Base-by-base conservation (phyloP, 2,329 filamentous ascomycete species). In the Ascochyta rabiei region DNA sequence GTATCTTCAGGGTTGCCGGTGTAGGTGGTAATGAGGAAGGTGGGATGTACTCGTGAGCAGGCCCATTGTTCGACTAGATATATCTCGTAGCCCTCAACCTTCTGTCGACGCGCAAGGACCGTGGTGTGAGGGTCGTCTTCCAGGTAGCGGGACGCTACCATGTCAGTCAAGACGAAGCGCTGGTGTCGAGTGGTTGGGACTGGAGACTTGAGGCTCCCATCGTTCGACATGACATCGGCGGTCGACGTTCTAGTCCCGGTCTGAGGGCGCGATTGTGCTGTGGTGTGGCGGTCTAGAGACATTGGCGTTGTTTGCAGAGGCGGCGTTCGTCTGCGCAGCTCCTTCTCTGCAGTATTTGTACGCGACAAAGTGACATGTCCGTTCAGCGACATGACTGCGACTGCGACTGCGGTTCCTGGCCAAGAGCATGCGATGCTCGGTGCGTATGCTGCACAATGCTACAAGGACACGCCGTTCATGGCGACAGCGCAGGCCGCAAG, bases 1-100 rank as follows among this genome's bases (percentile, higher is more conserved):
- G 82, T 84, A 73, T 96, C 89, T 30, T 86, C 86, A 30, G 86
- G 82, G 66, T 97, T 92, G 49, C 93, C 95, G 0, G 93, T 98
- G 70, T 95, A 97, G 3, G 93, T 96, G 37, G 89, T 90, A 61
- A 98, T 96, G 44, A 96, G 85, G 60, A 96, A 90, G 15, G 93
- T 97, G 0, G 93, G 93, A 59, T 96, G 91, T 52, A 87, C 84
- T 47, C 95, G 86, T 12, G 93, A 97, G 75, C 93, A 97, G 6
- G 91, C 91, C 95, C 95, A 99, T 81, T 99, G 95, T 75, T 98
- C 95, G 61, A 98, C 91, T 15, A 98, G 79, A 75, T 98, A 98
- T 58, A 93, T 82, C 74, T 98, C 93, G 76, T 97, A 98, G 62
- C 93, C 93, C 57, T 84, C 79, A 6, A 99, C 82, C 44, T 84